These are phyloP conservation scores for Flaveria brownii DNA, from an alignment of 129 eudicot species.

Conservation along the genomic window DNA sequence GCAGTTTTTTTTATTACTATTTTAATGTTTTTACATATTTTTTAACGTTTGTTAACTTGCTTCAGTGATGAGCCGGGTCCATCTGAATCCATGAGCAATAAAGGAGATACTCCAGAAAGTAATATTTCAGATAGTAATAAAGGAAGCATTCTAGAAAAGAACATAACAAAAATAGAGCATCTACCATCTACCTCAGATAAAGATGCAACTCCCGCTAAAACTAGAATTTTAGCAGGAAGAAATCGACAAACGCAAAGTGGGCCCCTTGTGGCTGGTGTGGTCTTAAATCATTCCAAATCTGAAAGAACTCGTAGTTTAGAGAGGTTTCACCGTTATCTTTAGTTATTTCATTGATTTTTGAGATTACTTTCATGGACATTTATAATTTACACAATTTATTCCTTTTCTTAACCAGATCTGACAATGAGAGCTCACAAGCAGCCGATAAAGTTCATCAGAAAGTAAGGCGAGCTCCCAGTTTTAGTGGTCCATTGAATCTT, in stretches of 20 bases:
- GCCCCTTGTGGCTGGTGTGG: conserved; percentile 76
- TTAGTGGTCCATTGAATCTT: conserved; percentile 90
- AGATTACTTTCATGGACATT: background rate
- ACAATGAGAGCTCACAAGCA: conserved; percentile 62
- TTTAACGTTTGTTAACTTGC: background rate
- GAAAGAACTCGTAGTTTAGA: conserved; percentile 65
- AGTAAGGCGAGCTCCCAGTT: conserved; percentile 77
- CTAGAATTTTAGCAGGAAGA: conserved; percentile 45
- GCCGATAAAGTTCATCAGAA: conserved; percentile 50
- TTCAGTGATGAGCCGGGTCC: conserved; percentile 38
- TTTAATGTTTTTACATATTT: background rate
- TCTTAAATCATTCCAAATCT: conserved; percentile 58
- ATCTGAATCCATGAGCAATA: conserved; percentile 41
- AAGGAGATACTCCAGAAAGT: conserved; percentile 43
- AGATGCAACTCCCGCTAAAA: conserved; percentile 53
- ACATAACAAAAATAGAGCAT: conserved; percentile 46
- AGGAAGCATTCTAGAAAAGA: conserved; percentile 40
- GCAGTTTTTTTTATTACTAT: background rate
- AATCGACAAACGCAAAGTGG: conserved; percentile 86
- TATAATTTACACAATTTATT: conserved; percentile 3
- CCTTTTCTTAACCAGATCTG: conserved; percentile 40
- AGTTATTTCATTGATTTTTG: background rate
- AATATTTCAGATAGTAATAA: conserved; percentile 41
- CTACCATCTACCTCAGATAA: conserved; percentile 54
- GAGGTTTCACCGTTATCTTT: conserved; percentile 47